Percentiles rank a stretch among this genome's conserved stretches.
Conservation (phyloP, 2,329 filamentous ascomycete species). For the Fusarium coicis region DNA sequence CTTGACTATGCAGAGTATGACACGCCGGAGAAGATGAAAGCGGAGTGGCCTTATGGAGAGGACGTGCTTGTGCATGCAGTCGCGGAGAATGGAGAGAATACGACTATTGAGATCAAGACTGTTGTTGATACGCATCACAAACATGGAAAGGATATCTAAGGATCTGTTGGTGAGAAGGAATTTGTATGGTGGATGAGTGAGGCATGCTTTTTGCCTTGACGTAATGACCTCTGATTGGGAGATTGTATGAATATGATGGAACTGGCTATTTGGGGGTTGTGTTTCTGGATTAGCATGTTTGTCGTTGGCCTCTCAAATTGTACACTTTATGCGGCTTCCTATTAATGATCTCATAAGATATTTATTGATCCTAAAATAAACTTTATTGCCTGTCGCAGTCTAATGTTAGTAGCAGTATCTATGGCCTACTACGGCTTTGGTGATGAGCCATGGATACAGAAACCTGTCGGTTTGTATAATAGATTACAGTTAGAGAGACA, state of each 20-base stretch:
- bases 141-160: neutral
- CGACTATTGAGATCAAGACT: neutral
- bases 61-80: constrained; percentile 58
- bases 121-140: neutral
- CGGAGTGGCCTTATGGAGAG: constrained; percentile 57
- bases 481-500: too few relatives aligned
- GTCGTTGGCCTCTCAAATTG: neutral
- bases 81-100: constrained; percentile 53
- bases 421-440: too few relatives aligned
- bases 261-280: neutral
- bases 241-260: neutral
- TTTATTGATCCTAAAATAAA: too few relatives aligned
- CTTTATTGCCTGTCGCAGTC: too few relatives aligned
- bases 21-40: constrained; percentile 42
- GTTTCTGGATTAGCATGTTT: neutral
- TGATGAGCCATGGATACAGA: too few relatives aligned
- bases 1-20: constrained; percentile 51
- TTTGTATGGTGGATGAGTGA: too few relatives aligned
- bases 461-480: too few relatives aligned
- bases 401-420: neutral
- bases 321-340: neutral
- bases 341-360: too few relatives aligned
- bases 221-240: neutral
- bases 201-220: neutral
- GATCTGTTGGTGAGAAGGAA: neutral